Evolutionary conservation across 2,329 filamentous ascomycete genomes (phyloP).

Genomic region (Colletotrichum sublineola): DNA sequence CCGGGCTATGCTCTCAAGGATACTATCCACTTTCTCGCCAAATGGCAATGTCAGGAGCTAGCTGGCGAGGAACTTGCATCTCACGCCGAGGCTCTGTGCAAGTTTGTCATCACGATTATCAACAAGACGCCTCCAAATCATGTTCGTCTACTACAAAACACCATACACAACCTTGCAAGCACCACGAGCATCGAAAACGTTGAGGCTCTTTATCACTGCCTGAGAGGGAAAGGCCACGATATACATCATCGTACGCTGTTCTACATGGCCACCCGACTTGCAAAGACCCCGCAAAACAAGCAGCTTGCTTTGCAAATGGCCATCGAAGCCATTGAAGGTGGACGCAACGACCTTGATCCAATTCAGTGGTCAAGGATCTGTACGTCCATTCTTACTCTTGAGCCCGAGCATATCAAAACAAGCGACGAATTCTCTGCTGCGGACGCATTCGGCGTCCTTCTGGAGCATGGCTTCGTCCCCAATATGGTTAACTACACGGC

Average conservation of each 20-base stretch:
- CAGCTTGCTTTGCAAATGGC: slow-evolving; percentile 59
- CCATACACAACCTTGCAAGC: slow-evolving; percentile 47
- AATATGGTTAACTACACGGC: slow-evolving; percentile 75
- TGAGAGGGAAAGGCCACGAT: slow-evolving; percentile 48
- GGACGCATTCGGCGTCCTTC: slow-evolving; percentile 67
- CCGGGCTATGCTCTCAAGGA: slow-evolving; percentile 57
- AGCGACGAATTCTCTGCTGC: slow-evolving; percentile 58
- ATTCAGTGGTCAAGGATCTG: slow-evolving; percentile 66
- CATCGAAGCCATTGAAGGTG: slow-evolving; percentile 51
- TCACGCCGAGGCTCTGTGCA: slow-evolving; percentile 43
- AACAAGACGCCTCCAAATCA: slow-evolving; percentile 44
- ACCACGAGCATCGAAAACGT: slow-evolving; percentile 3
- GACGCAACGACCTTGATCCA: slow-evolving; percentile 60
- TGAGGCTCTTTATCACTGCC: slow-evolving; percentile 52
- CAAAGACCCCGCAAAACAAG: slow-evolving; percentile 56
- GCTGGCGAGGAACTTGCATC: background rate
- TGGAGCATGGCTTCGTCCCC: slow-evolving; percentile 72
- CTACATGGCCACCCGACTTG: slow-evolving; percentile 62
- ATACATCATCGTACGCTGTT: slow-evolving; percentile 60
- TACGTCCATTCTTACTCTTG: slow-evolving; percentile 67
- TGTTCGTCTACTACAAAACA: slow-evolving; percentile 55
- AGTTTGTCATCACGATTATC: slow-evolving; percentile 42
- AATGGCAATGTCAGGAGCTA: slow-evolving; percentile 32
- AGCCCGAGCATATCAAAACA: slow-evolving; percentile 46
- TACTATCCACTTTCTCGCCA: slow-evolving; percentile 50